phyloP scores from a whole-genome alignment of 1,284 basidiomycete species.

The Pseudozyma thailandica region DNA sequence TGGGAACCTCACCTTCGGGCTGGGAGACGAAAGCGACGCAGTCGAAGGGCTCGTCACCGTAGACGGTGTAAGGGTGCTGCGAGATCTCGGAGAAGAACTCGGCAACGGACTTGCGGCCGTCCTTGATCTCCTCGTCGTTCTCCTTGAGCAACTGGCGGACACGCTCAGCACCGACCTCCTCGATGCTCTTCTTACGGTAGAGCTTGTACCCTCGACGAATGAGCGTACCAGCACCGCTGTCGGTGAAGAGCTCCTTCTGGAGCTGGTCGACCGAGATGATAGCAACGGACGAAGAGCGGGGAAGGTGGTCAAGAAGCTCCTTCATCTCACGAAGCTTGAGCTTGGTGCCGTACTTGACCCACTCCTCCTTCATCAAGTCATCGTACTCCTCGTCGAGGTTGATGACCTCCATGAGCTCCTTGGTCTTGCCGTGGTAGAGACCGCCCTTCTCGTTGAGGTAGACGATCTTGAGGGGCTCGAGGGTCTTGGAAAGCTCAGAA shows the following conservation, averaged over 20 bases:
- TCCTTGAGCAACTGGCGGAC: constrained; percentile 76
- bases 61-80: constrained; percentile 83
- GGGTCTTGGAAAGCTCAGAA: constrained; percentile 66
- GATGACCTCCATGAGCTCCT: constrained; percentile 80
- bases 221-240: constrained; percentile 95
- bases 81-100: constrained; percentile 83
- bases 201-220: constrained; percentile 98
- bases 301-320: constrained; percentile 96
- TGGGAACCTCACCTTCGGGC: constrained; percentile 86
- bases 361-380: constrained; percentile 95
- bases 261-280: constrained; percentile 94
- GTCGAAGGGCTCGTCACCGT: constrained; percentile 96
- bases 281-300: constrained; percentile 95
- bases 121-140: constrained; percentile 89
- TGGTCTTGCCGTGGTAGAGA: constrained; percentile 88
- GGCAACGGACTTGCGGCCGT: constrained; percentile 86
- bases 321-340: constrained; percentile 99
- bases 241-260: constrained; percentile 98
- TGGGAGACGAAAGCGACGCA: constrained; percentile 93
- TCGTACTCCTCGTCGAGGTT: constrained; percentile 99
- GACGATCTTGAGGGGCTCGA: constrained; percentile 83
- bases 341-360: constrained; percentile 99
- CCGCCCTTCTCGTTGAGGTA: constrained; percentile 99
- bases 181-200: constrained; percentile 85
- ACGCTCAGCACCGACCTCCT: constrained; percentile 88